Base-by-base conservation (phyloP, 164 flowering plant species). In the Macadamia integrifolia region DNA sequence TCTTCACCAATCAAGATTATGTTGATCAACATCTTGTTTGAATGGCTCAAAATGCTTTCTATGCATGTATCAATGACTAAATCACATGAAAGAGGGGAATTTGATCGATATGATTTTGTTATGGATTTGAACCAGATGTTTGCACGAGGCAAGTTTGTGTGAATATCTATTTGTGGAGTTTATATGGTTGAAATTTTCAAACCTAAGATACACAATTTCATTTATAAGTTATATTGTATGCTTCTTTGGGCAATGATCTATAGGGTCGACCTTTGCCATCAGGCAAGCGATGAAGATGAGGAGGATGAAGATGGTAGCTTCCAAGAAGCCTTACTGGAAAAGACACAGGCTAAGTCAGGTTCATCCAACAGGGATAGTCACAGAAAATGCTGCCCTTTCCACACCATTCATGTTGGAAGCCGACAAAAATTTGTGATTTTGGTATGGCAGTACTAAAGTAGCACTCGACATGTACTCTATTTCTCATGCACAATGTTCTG, bases 231-330 rank as follows among this genome's bases (percentile, higher is more conserved):
- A 62, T 50, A 69, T 43, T 40, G 29, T 59, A 29, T 66, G 58
- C 15, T 66, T 79, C 55, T 72, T 32, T 67, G 70, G 62, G 49
- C 53, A 61, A 58, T 62, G 71, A 73, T 75, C 76, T 75, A 66
- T 72, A 93, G 98, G 98, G 87, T 89, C 62, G 98, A 93, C 77
- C 96, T 91, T 68, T 90, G 97, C 85, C 98, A 93, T 81, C 97
- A 89, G 77, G 75, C 87, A 73, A 80, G 77, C 79, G 94, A 91
- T 73, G 93, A 88, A 61, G 93, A 88, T 50, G 87, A 90, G 56
- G 96, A 92, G 49, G 95, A 93, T 61, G 96, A 87, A 61, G 93
- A 81, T 40, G 62, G 64, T 69, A 72, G 82, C 70, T 64, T 72
- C 66, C 78, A 60, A n/a, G 86, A 87, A 76, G 73, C 80, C 55